Evolutionary conservation across 2,329 filamentous ascomycete genomes (phyloP), one percentile per base, ranked within the genome.

Genomic region (Talaromyces pinophilus): DNA sequence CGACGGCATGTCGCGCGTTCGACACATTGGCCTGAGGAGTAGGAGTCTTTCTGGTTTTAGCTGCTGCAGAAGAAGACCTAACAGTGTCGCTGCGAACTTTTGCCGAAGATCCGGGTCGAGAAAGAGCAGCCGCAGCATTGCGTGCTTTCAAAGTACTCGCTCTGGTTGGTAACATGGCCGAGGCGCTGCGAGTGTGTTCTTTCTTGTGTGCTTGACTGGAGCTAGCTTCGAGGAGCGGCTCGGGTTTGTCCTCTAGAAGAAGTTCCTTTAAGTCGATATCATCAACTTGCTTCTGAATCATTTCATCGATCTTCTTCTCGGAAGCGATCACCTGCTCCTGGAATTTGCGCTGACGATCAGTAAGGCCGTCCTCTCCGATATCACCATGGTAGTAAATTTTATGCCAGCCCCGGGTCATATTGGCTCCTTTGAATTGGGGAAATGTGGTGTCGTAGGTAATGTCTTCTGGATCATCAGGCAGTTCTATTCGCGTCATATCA

Each of bases 291-390:
- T 86, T 86, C 72, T 88, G 82, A 67, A 93, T 90, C 68, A 86
- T 85, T 60, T 88, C 86, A 68, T 93, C 88, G 2, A 88, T 83
- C 69, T 88, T 82, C 66, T 88, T 81, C 70, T 90, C 83, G 67
- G 85, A 86, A 55, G 91, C 88, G 19, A 84, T 81, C 3, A 83
- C 83, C 13, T 88, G 86, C 68, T 89, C 82, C 30, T 90, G 90
- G 68, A 90, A 85, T 63, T 90, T 87, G 88, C 91, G 67, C 89
- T 82, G n/a, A 82, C 85, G 74, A 86, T 86, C 77, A 83, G 88
- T 79, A 83, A 91, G 65, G 82, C 90, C 75, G 83, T 88, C 79
- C n/a, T 73, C 72, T 22, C 81, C 81, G 25, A 80, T 73, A 48
- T 82, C 80, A 59, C 84, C 82, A 54, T 76, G 72, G 57, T 78